A percentile compares a stretch with the other conserved stretches of the same genome.
These are phyloP conservation scores for Phytophthora tentaculata DNA, from an alignment of 352 stramenopile species.

Conservation along the genomic window DNA sequence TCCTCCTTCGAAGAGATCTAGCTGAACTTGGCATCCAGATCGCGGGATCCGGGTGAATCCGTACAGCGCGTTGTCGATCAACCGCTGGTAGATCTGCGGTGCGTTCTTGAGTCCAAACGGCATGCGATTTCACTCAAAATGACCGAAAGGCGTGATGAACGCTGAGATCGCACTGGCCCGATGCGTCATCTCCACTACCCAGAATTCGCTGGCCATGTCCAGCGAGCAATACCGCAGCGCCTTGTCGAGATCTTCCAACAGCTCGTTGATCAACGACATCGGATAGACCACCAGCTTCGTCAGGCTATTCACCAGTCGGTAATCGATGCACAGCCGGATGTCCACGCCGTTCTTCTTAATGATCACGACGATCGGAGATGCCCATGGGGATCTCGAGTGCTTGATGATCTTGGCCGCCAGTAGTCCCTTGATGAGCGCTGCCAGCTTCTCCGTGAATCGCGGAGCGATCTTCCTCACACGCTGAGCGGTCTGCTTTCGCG, in stretches of 20 bases:
- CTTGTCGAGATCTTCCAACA: neutral
- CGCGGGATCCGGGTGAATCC: too few relatives aligned
- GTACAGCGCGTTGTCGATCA: too few relatives aligned
- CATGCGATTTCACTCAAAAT: too few relatives aligned
- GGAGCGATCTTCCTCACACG: slow-evolving; percentile 4
- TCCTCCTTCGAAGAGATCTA: too few relatives aligned
- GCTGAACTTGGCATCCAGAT: too few relatives aligned
- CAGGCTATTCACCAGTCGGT: neutral
- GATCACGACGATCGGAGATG: neutral
- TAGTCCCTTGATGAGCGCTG: neutral
- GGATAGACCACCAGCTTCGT: neutral
- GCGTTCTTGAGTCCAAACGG: too few relatives aligned
- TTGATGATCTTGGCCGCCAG: neutral
- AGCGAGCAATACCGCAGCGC: neutral
- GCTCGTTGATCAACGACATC: neutral
- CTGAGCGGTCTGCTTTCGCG: neutral
- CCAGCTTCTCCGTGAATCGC: neutral
- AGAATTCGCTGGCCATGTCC: neutral
- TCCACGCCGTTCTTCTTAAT: slow-evolving; percentile 10
- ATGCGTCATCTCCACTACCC: neutral
- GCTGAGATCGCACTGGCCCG: too few relatives aligned
- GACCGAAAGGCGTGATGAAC: too few relatives aligned
- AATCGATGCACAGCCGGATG: slow-evolving; percentile 1
- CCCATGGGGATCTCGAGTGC: neutral
- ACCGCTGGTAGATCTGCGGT: too few relatives aligned